phyloP scores from a whole-genome alignment of 2,329 filamentous ascomycete genomes.

The Fusarium nelsonii region DNA sequence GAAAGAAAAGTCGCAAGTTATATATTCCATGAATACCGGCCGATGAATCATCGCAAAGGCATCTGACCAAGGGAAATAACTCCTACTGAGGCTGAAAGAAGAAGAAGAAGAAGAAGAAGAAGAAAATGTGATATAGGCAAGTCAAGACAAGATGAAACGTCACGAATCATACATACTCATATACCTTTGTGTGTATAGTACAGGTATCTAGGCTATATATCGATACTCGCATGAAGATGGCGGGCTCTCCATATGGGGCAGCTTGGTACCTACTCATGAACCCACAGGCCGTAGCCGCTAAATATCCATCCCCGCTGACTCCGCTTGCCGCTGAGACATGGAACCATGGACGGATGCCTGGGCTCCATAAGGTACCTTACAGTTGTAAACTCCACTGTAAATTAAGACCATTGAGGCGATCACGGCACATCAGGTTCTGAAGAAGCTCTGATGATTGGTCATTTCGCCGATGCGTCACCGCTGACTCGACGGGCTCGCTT shows the following conservation, averaged over 20 bases:
- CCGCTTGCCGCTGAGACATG: conserved; percentile 5
- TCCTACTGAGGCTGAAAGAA: background rate
- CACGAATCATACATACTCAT: background rate
- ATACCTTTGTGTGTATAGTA: background rate
- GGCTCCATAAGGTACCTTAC: background rate
- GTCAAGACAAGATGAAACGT: background rate
- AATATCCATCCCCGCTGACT: conserved; percentile 6
- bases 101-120: too few species aligned
- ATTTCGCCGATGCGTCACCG: conserved; percentile 47
- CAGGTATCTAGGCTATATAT: too few species aligned
- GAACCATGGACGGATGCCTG: background rate
- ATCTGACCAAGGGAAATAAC: too few species aligned
- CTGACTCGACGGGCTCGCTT: conserved; percentile 46
- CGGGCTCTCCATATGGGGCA: background rate
- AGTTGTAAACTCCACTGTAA: background rate
- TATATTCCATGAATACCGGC: background rate
- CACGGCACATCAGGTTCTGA: conserved; percentile 35
- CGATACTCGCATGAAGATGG: background rate
- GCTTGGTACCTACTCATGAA: background rate
- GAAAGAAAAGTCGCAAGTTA: background rate
- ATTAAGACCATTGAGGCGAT: conserved; percentile 40
- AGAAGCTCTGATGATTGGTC: conserved; percentile 41
- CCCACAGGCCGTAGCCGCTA: conserved; percentile 5
- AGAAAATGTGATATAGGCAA: background rate
- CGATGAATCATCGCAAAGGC: background rate